These are phyloP conservation scores for Dispira parvispora DNA, from an alignment of 192 early-diverging fungal species.

Conservation along the genomic window DNA sequence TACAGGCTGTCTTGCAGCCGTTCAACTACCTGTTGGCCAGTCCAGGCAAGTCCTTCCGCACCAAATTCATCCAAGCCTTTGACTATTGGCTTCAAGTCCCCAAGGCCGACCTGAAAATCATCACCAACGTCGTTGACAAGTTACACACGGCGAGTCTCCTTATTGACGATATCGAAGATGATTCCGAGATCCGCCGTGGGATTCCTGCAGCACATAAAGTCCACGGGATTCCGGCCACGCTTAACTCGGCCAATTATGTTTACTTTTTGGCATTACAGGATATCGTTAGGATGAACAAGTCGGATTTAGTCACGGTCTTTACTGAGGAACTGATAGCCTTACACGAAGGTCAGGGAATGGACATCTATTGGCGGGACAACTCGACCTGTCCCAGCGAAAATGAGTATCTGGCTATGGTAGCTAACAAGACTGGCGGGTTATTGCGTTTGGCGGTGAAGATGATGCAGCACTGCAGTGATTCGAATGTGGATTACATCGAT, in stretches of 20 bases:
- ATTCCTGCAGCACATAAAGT: constrained; percentile 90
- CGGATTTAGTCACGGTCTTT: constrained; percentile 63
- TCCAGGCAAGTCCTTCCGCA: constrained; percentile 88
- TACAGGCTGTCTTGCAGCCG: constrained; percentile 78
- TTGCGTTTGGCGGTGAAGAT: constrained; percentile 83
- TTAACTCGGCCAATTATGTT: constrained; percentile 95
- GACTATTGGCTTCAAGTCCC: constrained; percentile 75
- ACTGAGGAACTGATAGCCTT: constrained; percentile 82
- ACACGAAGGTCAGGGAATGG: constrained; percentile 95
- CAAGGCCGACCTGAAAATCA: constrained; percentile 38
- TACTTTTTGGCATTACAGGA: constrained; percentile 87
- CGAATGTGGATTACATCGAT: constrained; percentile 42
- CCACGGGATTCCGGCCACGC: constrained; percentile 78
- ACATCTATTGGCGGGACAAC: constrained; percentile 89
- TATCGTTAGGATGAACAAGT: constrained; percentile 38
- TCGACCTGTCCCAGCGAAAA: constrained; percentile 79
- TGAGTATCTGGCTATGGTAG: constrained; percentile 89
- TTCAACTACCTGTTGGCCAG: constrained; percentile 70
- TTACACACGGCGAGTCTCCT: constrained; percentile 87
- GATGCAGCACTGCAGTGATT: constrained; percentile 64
- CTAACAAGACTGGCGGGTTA: constrained; percentile 93
- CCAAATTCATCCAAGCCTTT: constrained; percentile 83
- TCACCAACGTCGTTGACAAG: constrained; percentile 77
- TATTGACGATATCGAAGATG: constrained; percentile 96
- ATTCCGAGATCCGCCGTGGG: constrained; percentile 73